Conservation (phyloP, 2,329 filamentous ascomycete species). For the Monosporascus ibericus region DNA sequence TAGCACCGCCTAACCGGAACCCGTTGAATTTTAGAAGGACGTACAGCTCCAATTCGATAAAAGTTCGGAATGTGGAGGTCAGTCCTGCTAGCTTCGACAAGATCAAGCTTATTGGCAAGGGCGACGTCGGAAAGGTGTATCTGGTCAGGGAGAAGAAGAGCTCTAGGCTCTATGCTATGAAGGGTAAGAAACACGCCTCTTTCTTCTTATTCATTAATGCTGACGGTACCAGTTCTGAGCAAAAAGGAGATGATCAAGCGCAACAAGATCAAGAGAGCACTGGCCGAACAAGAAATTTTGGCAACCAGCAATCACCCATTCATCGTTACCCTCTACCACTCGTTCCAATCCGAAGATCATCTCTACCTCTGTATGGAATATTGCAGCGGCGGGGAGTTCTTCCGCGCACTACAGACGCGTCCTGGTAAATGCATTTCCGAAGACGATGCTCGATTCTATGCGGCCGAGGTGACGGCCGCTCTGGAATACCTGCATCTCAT, state of each 20-base stretch:
- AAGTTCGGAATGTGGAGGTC: constrained; percentile 94
- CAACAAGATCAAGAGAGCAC: constrained; percentile 98
- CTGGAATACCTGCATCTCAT: constrained; percentile 96
- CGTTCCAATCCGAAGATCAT: constrained; percentile 98
- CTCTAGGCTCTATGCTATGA: constrained; percentile 93
- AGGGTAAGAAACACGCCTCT: constrained; percentile 54
- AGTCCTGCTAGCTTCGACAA: constrained; percentile 96
- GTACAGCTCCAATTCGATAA: constrained; percentile 99
- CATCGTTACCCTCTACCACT: constrained; percentile 97
- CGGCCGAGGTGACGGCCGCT: constrained; percentile 92
- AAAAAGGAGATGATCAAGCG: constrained; percentile 99
- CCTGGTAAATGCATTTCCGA: constrained; percentile 97
- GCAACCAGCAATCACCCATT: constrained; percentile 98
- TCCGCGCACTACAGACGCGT: constrained; percentile 89
- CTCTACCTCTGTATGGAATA: constrained; percentile 99
- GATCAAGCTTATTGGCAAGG: constrained; percentile 98
- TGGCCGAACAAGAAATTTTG: constrained; percentile 96
- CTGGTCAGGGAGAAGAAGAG: constrained; percentile 98
- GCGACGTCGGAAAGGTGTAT: constrained; percentile 97
- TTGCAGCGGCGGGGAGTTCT: constrained; percentile 97
- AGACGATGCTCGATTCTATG: constrained; percentile 95
- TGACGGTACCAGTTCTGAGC: constrained; percentile 69
- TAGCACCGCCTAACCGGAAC: constrained; percentile 62
- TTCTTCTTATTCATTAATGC: constrained; percentile 10
- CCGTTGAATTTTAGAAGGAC: constrained; percentile 81